Evolutionary conservation across 2,329 filamentous ascomycete genomes (phyloP), one percentile per base, ranked within the genome.

Genomic region (Sporothrix pallida): DNA sequence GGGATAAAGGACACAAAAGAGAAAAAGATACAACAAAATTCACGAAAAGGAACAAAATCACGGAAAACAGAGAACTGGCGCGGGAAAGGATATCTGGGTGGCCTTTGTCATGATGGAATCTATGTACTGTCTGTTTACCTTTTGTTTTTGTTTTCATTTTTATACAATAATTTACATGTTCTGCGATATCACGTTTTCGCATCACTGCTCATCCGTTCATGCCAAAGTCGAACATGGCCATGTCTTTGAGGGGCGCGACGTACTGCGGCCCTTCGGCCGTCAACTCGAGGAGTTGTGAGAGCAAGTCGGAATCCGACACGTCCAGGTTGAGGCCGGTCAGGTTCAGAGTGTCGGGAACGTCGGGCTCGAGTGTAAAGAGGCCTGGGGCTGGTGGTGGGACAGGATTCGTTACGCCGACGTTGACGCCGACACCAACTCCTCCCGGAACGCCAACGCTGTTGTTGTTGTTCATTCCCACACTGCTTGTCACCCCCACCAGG

Each of bases 161-260:
- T 9, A n/a, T 31, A 9, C n/a, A 63, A 44, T 63, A 44, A 44
- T 44, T 9, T 44, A 46, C 31, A 23, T 8, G 60, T 56, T 23
- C 2, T 9, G 2, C n/a, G 10, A 12, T 48, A 7, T 17, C 46
- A 12, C 46, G 46, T 48, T 48, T 13, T 9, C 44, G 8, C 44
- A 13, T 48, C 44, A 48, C 23, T 26, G 13, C 10, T 63, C 37
- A 63, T 12, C 60, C 60, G 48, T 46, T 23, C 42, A 67, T 69
- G 8, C 65, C 42, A 71, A 70, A 71, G 10, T 71, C 69, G 5
- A 71, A 48, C 69, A 71, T 71, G 54, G 69, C 69, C 54, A 71
- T 50, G 54, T 71, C 42, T 20, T 62, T 31, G n/a, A 62, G 54
- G 15, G 69, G 69, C 7, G 69, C 54, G 10, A 71, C 54, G 15